phyloP scores from a whole-genome alignment of 177 flowering plant species.

The Vitis hybrid region DNA sequence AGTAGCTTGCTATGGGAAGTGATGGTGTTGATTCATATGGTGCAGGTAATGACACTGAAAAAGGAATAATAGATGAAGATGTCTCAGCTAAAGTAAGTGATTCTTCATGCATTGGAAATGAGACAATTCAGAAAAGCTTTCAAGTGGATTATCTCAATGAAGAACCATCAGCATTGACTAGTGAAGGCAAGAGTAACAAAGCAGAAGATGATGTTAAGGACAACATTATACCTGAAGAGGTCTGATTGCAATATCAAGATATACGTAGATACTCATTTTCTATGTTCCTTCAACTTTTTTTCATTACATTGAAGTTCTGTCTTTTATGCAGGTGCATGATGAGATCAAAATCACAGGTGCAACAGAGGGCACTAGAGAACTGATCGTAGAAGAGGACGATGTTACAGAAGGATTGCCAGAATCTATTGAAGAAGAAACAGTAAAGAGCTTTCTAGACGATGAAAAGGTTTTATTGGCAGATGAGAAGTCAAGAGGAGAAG shows the following conservation, averaged over 20 bases:
- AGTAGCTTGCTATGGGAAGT: neutral
- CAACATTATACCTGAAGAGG: conserved; percentile 1
- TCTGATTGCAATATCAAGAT: neutral
- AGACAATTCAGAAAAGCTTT: conserved; percentile 9
- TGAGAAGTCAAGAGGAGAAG: conserved; percentile 8
- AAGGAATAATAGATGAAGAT: neutral
- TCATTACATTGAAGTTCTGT: neutral
- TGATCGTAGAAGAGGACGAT: neutral
- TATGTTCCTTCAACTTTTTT: neutral
- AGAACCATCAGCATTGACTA: neutral
- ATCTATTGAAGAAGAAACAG: conserved; percentile 7
- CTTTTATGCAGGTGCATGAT: neutral
- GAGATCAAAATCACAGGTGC: neutral
- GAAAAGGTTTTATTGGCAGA: neutral
- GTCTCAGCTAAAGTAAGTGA: neutral
- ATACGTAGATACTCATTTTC: neutral
- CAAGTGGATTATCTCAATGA: conserved; percentile 2
- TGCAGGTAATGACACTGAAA: neutral
- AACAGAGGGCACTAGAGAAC: neutral
- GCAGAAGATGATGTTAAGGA: neutral
- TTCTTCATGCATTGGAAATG: neutral
- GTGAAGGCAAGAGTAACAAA: conserved; percentile 3
- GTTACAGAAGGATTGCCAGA: neutral
- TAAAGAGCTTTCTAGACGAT: conserved; percentile 1
- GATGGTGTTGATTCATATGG: neutral